Percentiles rank a stretch among this genome's conserved stretches.
Evolutionary conservation across 768 basidiomycete species (phyloP).

Genomic region (Lactifluus piperatus): DNA sequence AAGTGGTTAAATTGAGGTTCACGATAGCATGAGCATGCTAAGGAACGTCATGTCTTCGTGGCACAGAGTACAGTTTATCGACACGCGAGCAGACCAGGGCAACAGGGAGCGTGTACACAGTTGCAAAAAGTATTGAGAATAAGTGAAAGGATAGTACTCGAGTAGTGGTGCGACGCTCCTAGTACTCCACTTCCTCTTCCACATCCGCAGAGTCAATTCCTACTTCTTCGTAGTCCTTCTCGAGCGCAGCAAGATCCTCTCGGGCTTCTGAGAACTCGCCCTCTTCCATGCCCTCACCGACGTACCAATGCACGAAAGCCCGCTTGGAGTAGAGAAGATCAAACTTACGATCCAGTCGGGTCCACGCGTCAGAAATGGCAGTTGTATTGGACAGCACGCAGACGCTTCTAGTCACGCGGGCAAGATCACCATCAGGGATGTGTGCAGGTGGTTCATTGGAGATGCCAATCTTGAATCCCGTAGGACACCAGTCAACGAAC

Average conservation of each 20-base stretch:
- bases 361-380: constrained; percentile 69
- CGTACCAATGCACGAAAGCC: constrained; percentile 53
- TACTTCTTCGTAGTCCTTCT: constrained; percentile 93
- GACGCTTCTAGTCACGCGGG: constrained; percentile 62
- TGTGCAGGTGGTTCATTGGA: constrained; percentile 72
- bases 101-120: background rate
- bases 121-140: background rate
- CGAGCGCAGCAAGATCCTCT: constrained; percentile 95
- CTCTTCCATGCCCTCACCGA: constrained; percentile 76
- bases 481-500: constrained; percentile 74
- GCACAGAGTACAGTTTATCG: too few species aligned
- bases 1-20: background rate
- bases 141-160: background rate
- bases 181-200: constrained; percentile 45
- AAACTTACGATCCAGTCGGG: constrained; percentile 70
- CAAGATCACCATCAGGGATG: constrained; percentile 69
- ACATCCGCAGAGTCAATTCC: constrained; percentile 42
- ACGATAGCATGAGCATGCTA: background rate
- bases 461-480: constrained; percentile 73
- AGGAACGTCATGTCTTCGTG: background rate
- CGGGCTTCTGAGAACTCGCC: constrained; percentile 99
- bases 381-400: constrained; percentile 76
- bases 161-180: constrained; percentile 8
- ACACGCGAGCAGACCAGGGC: background rate
- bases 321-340: constrained; percentile 66